Percentiles rank a stretch among this genome's conserved stretches.
Evolutionary conservation across 202 grass and related monocot species (phyloP).

Genomic region (Setaria viridis): DNA sequence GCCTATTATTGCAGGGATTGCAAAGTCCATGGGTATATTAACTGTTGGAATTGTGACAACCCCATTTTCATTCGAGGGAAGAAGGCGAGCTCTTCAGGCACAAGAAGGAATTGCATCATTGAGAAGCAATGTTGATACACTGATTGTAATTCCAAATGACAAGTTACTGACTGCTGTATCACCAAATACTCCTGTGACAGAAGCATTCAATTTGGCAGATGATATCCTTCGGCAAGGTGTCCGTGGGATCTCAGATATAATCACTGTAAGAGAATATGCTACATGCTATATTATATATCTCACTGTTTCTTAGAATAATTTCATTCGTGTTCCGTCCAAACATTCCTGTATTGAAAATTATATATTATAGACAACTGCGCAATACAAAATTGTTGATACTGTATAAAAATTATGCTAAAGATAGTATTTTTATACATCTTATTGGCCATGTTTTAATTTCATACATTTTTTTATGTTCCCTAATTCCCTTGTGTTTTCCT

Average conservation of each 20-base stretch:
- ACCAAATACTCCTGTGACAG: conserved; percentile 91
- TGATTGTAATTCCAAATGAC: conserved; percentile 98
- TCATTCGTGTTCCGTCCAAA: neutral
- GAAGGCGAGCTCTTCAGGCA: conserved; percentile 90
- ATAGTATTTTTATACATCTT: neutral
- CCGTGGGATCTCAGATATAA: conserved; percentile 67
- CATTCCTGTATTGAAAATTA: neutral
- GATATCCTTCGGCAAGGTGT: conserved; percentile 97
- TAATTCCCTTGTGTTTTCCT: neutral
- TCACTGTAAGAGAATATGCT: conserved; percentile 54
- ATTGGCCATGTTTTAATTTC: neutral
- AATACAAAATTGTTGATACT: neutral
- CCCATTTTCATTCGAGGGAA: conserved; percentile 94
- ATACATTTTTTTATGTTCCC: neutral
- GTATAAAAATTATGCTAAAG: conserved; percentile 1
- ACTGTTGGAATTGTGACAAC: conserved; percentile 95
- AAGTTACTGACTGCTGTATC: conserved; percentile 91
- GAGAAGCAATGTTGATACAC: conserved; percentile 96
- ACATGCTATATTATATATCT: conserved; percentile 7
- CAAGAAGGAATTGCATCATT: conserved; percentile 93
- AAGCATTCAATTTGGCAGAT: conserved; percentile 98
- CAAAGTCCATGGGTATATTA: conserved; percentile 93
- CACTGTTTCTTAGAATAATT: neutral
- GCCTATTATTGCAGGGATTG: conserved; percentile 83
- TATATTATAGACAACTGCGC: neutral